These are phyloP conservation scores for Fusarium nelsonii DNA, from an alignment of 2,329 filamentous ascomycete species.

Conservation along the genomic window DNA sequence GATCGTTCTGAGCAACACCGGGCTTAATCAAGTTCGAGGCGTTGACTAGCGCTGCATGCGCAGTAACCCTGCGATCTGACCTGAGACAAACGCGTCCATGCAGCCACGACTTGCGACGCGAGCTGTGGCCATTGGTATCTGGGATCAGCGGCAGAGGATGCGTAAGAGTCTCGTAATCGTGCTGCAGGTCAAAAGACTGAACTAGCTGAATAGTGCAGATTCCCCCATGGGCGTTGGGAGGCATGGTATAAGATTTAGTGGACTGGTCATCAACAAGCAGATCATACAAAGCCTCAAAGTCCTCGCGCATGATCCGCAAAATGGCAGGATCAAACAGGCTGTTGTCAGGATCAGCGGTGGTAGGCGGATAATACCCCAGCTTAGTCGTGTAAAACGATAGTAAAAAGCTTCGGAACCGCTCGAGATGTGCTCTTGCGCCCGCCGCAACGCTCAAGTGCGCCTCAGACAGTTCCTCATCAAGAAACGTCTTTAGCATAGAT, in stretches of 20 bases:
- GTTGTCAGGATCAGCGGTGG: slow-evolving; percentile 52
- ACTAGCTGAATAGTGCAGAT: slow-evolving; percentile 78
- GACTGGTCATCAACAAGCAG: slow-evolving; percentile 75
- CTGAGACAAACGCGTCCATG: slow-evolving; percentile 57
- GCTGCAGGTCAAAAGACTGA: slow-evolving; percentile 72
- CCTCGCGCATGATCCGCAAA: slow-evolving; percentile 71
- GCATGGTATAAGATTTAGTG: slow-evolving; percentile 62
- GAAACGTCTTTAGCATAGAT: slow-evolving; percentile 72
- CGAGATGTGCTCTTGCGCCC: slow-evolving; percentile 74
- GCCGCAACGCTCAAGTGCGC: slow-evolving; percentile 72
- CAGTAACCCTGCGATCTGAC: slow-evolving; percentile 62
- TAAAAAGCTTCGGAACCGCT: slow-evolving; percentile 78
- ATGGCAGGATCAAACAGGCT: slow-evolving; percentile 68
- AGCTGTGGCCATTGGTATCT: slow-evolving; percentile 50
- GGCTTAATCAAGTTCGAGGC: slow-evolving; percentile 61
- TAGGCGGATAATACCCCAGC: slow-evolving; percentile 79
- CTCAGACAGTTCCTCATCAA: slow-evolving; percentile 77
- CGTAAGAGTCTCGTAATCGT: slow-evolving; percentile 69
- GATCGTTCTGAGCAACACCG: slow-evolving; percentile 59
- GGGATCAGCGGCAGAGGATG: slow-evolving; percentile 78
- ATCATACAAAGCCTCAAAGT: slow-evolving; percentile 78
- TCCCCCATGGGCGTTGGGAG: slow-evolving; percentile 70
- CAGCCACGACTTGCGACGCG: slow-evolving; percentile 58
- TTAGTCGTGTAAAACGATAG: slow-evolving; percentile 74
- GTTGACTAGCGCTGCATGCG: slow-evolving; percentile 65